Conservation (phyloP, 2,329 filamentous ascomycete genomes). For the Alternaria conjuncta region DNA sequence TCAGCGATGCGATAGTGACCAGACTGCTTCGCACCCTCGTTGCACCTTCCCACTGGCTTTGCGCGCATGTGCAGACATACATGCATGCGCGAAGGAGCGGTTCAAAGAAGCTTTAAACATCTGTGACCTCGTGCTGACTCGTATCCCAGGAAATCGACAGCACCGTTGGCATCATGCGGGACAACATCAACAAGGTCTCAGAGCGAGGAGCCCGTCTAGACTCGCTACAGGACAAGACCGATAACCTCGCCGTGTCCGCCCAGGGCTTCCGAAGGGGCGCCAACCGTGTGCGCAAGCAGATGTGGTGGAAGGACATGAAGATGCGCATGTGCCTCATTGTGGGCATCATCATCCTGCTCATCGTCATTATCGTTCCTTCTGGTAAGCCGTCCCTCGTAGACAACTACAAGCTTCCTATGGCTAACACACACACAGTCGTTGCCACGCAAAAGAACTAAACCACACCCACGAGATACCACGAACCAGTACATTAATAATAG, state of each 20-base stretch:
- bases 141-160: constrained; percentile 87
- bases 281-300: constrained; percentile 89
- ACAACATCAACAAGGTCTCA: constrained; percentile 97
- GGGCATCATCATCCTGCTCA: constrained; percentile 87
- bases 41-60: background rate
- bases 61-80: background rate
- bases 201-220: constrained; percentile 91
- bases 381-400: constrained; percentile 64
- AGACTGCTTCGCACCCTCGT: background rate
- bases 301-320: constrained; percentile 99
- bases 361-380: constrained; percentile 92
- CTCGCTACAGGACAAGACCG: constrained; percentile 87
- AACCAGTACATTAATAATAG: constrained; percentile 42
- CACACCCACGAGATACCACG: constrained; percentile 32
- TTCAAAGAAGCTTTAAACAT: background rate
- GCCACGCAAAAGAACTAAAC: constrained; percentile 32
- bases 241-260: constrained; percentile 90
- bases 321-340: constrained; percentile 97
- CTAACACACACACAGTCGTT: constrained; percentile 34
- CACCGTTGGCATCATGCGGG: constrained; percentile 91
- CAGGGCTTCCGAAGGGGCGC: constrained; percentile 96
- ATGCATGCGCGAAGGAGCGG: background rate
- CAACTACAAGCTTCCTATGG: too few species aligned
- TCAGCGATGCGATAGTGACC: constrained; percentile 12
- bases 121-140: constrained; percentile 17